phyloP scores from a whole-genome alignment of 352 stramenopile species.

The Pythium coloratum region DNA sequence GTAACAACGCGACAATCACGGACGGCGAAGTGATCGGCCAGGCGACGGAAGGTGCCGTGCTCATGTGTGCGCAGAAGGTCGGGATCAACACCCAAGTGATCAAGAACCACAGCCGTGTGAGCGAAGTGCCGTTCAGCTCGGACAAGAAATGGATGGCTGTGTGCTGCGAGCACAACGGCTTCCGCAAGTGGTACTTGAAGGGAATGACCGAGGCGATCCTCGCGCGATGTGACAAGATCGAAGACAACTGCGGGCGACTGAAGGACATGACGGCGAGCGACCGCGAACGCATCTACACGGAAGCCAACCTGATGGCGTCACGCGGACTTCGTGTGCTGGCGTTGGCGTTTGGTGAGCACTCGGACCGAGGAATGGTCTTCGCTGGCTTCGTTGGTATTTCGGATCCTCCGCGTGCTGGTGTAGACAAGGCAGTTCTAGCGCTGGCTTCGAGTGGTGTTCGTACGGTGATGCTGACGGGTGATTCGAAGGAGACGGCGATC shows the following conservation, averaged over 20 bases:
- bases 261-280: conserved; percentile 67
- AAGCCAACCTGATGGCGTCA: conserved; percentile 67
- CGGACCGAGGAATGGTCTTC: conserved; percentile 89
- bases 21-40: conserved; percentile 78
- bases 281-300: conserved; percentile 58
- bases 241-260: conserved; percentile 69
- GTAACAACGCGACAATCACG: conserved; percentile 74
- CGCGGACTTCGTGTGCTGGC: conserved; percentile 88
- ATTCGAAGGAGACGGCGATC: conserved; percentile 95
- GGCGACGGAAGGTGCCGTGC: conserved; percentile 73
- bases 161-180: conserved; percentile 58
- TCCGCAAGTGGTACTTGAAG: conserved; percentile 74
- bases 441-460: conserved; percentile 59
- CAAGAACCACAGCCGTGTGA: conserved; percentile 67
- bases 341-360: conserved; percentile 83
- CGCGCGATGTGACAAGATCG: conserved; percentile 66
- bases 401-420: conserved; percentile 65
- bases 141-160: conserved; percentile 98
- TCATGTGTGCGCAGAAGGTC: conserved; percentile 69
- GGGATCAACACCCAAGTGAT: conserved; percentile 44
- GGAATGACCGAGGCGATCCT: conserved; percentile 85
- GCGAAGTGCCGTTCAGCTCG: conserved; percentile 94
- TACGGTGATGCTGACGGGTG: conserved; percentile 94
- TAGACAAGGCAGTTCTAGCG: conserved; percentile 63
- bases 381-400: conserved; percentile 93